Evolutionary conservation across 2,329 filamentous ascomycete genomes (phyloP), one percentile per base, ranked within the genome.

Genomic region (Sarocladiaceae sp.): DNA sequence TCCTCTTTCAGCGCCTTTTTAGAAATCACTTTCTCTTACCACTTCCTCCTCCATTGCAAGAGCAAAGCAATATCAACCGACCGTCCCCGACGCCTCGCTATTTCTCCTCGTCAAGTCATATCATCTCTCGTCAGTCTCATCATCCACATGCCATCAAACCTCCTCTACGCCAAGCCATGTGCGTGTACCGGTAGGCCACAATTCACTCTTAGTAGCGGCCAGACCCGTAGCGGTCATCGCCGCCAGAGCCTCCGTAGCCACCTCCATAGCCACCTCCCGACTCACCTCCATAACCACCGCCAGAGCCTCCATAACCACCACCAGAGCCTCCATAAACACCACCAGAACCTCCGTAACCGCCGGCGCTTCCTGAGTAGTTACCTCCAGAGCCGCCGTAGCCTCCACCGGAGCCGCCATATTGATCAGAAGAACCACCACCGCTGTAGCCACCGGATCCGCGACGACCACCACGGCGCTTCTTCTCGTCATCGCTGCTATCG

Each of bases 371-470:
- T n/a, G 49, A 48, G 29, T 50, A 50, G 15, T 19, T 19, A 13
- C 33, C 33, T 6, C 34, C 32, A 45, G 50, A 43, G n/a, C 53
- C 52, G 31, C 55, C 46, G 19, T 45, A 46, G 7, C 49, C 37
- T n/a, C 33, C 33, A 24, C 43, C 41, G 24, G 9, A 23, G 27
- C 48, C 21, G n/a, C 48, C 47, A 43, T 50, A 46, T 15, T 48
- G 48, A 39, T 47, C 45, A 33, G 41, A 35, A 18, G 26, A 32
- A 23, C 45, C 43, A 13, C 50, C 49, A 12, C 50, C 44, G 31
- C 57, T 54, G 35, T 59, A 56, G 46, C 57, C 49, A 41, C 53
- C 49, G 11, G 51, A 51, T 27, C 55, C 46, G 26, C 44, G 47
- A 11, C 49, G 44, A 16, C 45, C 40, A 6, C 37, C 24, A 13